Evolutionary conservation across 2,329 filamentous ascomycete species (phyloP), one percentile per base, ranked within the genome.

Genomic region (Calonectria ilicicola): DNA sequence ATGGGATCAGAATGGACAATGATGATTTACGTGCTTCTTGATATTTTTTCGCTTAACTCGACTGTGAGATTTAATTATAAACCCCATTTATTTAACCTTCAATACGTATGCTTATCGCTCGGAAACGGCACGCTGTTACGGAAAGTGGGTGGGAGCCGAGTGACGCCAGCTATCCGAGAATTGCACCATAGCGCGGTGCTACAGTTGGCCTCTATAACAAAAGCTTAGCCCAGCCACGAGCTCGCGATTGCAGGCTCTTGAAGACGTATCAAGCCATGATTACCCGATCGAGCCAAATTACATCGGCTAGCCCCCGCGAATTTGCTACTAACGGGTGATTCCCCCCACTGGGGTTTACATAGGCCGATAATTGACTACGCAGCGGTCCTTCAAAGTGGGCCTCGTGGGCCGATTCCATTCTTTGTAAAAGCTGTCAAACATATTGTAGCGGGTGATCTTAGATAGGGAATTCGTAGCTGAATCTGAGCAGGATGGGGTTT

Each of bases 91-190:
- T 58, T 58, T 58, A 58, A 40, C 10, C 53, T 40, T 40, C 23
- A 26, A 9, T 32, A 35, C 19, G 9, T 35, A 26, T 40, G 9
- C n/a, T 7, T 38, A 58, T 40, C n/a, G n/a, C 32, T 15, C 14
- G n/a, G 10, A 38, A 8, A 26, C 10, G 21, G 17, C 32, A 21
- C n/a, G 32, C 14, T 21, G 21, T 58, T 58, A 21, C 53, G 53
- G 40, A 40, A 58, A 23, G 12, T 23, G 27, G 44, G 68, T 70
- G 68, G 68, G 68, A 70, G 68, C 68, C 68, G 68, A 27, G 38
- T 70, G 68, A 66, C 63, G 63, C 53, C 42, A 70, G 23, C n/a
- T 15, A n/a, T 21, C 17, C 15, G 32, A 21, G 35, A 60, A 70
- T 70, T 66, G 68, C 68, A 70, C 14, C 68, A 70, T 70, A 5